Conservation (phyloP, 2,329 filamentous ascomycete genomes). For the Thielaviopsis punctulata region DNA sequence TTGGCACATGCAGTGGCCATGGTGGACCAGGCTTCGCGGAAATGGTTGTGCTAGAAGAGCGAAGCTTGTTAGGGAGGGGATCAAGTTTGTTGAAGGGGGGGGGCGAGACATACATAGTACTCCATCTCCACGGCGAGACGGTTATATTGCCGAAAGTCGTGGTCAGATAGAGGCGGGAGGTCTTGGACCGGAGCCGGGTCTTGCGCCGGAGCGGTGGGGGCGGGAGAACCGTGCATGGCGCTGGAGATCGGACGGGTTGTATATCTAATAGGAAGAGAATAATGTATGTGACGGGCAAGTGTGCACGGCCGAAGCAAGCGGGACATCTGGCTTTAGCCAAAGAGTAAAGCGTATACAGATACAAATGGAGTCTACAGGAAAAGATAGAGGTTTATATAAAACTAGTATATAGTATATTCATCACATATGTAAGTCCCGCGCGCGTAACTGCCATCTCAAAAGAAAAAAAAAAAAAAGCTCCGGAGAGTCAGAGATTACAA, state of each 20-base stretch:
- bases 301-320: background rate
- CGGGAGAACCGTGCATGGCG: background rate
- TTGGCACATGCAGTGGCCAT: slow-evolving; percentile 48
- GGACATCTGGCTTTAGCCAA: background rate
- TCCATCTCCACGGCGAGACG: slow-evolving; percentile 9
- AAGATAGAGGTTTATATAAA: background rate
- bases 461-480: background rate
- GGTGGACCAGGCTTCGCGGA: slow-evolving; percentile 55
- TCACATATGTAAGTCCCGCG: background rate
- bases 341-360: background rate
- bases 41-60: slow-evolving; percentile 48
- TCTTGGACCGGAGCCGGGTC: background rate
- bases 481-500: background rate
- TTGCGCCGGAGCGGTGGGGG: background rate
- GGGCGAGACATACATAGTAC: slow-evolving; percentile 4
- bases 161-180: slow-evolving; percentile 3
- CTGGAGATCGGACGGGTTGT: background rate
- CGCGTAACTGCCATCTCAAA: background rate
- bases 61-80: background rate
- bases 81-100: background rate
- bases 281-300: background rate
- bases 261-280: background rate
- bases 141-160: slow-evolving; percentile 6
- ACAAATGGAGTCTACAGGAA: background rate
- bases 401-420: background rate